A percentile compares a stretch with the other conserved stretches of the same genome.
Conservation (phyloP, 2,329 filamentous ascomycete species). For the Helotiales sp. region DNA sequence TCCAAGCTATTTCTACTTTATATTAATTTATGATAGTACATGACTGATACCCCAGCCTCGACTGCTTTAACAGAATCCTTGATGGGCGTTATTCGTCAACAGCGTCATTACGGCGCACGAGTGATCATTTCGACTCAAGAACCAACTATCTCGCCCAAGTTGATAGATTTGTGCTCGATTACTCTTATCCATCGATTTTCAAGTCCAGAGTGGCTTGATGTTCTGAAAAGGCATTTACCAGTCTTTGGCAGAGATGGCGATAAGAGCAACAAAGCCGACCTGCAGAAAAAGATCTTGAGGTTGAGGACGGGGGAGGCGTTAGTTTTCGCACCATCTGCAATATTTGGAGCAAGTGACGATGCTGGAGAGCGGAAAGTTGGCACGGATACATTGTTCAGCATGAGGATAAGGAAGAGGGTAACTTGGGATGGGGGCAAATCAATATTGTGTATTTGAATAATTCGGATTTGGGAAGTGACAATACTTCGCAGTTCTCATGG, state of each 20-base stretch:
- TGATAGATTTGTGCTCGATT: constrained; percentile 73
- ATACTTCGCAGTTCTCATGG: not conserved
- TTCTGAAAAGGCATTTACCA: constrained; percentile 52
- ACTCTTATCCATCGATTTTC: constrained; percentile 75
- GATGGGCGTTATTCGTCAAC: constrained; percentile 67
- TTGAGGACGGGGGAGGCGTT: constrained; percentile 55
- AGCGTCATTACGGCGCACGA: constrained; percentile 70
- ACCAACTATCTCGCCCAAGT: constrained; percentile 68
- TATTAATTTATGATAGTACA: constrained; percentile 50
- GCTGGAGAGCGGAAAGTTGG: constrained; percentile 13
- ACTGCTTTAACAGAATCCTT: constrained; percentile 64
- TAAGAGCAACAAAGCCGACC: constrained; percentile 25
- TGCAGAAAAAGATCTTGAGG: constrained; percentile 53
- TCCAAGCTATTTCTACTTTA: not conserved
- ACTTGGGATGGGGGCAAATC: constrained; percentile 28
- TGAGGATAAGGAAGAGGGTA: constrained; percentile 27
- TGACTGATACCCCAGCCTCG: constrained; percentile 61
- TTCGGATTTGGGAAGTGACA: constrained; percentile 1
- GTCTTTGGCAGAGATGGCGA: constrained; percentile 43
- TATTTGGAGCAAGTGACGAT: constrained; percentile 40
- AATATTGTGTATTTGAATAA: constrained; percentile 21
- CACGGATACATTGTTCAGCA: constrained; percentile 19
- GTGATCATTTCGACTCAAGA: constrained; percentile 79
- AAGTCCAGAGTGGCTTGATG: constrained; percentile 61
- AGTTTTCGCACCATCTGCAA: constrained; percentile 52